Percentiles rank a stretch among this genome's conserved stretches.
Conservation (phyloP, 257 asterid species). For the Linderniella brevidens region DNA sequence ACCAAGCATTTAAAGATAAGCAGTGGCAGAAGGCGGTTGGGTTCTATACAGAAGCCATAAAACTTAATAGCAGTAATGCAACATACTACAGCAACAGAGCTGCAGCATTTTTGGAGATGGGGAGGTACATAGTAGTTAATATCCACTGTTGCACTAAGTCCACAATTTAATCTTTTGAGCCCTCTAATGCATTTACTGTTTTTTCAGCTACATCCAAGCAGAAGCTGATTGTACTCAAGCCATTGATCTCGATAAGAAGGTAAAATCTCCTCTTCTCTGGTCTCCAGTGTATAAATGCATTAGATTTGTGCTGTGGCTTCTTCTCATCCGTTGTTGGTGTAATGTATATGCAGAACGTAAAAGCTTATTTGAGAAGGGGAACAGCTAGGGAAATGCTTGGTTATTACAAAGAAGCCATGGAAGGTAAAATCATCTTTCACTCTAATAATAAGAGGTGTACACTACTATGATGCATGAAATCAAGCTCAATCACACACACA, state of each 20-base stretch:
- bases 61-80: constrained; percentile 60
- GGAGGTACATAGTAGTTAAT: constrained; percentile 45
- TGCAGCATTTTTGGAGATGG: constrained; percentile 73
- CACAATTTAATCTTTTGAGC: constrained; percentile 27
- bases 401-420: constrained; percentile 60
- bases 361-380: constrained; percentile 81
- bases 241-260: constrained; percentile 90
- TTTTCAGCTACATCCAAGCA: constrained; percentile 57
- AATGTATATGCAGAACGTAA: constrained; percentile 48
- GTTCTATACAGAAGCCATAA: constrained; percentile 84
- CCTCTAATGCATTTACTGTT: constrained; percentile 6
- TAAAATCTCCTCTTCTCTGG: constrained; percentile 9
- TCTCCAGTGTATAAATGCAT: not conserved
- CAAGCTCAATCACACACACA: too few relatives aligned
- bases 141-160: constrained; percentile 5
- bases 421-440: constrained; percentile 25
- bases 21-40: constrained; percentile 87
- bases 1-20: constrained; percentile 82
- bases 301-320: not conserved
- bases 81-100: constrained; percentile 89
- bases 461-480: too few relatives aligned
- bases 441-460: too few relatives aligned
- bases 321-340: constrained; percentile 7
- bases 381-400: constrained; percentile 89
- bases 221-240: constrained; percentile 84